These are phyloP conservation scores for Penicillium angulare DNA, from an alignment of 495 filamentous ascomycete genomes.

Conservation along the genomic window DNA sequence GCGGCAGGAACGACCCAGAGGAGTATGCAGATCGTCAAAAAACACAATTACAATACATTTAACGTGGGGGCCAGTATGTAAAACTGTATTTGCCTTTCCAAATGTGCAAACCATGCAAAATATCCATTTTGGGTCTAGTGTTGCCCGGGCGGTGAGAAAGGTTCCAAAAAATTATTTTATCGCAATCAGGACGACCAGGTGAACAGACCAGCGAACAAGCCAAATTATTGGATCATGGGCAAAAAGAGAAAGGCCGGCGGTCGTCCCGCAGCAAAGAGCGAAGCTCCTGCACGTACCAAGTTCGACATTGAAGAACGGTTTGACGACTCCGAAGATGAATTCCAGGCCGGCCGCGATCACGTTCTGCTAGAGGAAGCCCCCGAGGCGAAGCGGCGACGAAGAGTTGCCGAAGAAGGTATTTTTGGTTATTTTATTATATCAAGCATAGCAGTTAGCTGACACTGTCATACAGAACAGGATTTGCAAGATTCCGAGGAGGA, in stretches of 20 bases:
- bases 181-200: conserved; percentile 14
- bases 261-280: conserved; percentile 48
- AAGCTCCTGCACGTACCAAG: conserved; percentile 37
- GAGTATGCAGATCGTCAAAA: neutral
- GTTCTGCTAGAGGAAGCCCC: conserved; percentile 80
- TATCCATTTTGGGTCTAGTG: conserved; percentile 16
- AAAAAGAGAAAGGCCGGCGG: conserved; percentile 77
- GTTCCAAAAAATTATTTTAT: conserved; percentile 41
- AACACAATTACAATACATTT: conserved; percentile 5
- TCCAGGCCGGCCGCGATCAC: conserved; percentile 78
- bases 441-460: conserved; percentile 12
- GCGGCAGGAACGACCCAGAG: conserved; percentile 10
- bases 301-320: conserved; percentile 73
- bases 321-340: conserved; percentile 90
- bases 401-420: conserved; percentile 61
- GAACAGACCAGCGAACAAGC: neutral
- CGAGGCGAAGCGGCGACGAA: conserved; percentile 70
- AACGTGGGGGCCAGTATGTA: conserved; percentile 2
- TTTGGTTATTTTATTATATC: conserved; percentile 6
- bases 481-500: conserved; percentile 85
- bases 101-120: conserved; percentile 25
- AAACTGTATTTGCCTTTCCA: conserved; percentile 12
- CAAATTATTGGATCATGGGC: conserved; percentile 53
- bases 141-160: conserved; percentile 27
- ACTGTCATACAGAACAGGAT: conserved; percentile 46